A percentile compares a stretch with the other conserved stretches of the same genome.
Conservation (phyloP, 495 filamentous ascomycete species). For the Aspergillus nanangensis region DNA sequence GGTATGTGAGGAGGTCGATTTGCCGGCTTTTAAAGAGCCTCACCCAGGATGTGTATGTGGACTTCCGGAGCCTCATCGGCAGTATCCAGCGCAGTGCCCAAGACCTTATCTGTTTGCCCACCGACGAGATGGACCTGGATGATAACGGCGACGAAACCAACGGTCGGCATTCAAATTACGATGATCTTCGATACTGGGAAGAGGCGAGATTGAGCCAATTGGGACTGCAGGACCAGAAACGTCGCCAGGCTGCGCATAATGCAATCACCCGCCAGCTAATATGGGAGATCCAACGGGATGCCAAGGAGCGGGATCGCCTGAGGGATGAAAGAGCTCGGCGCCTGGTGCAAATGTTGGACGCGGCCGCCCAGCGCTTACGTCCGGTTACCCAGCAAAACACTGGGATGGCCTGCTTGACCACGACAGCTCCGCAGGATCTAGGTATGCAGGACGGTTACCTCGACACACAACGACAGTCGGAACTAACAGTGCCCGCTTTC, state of each 20-base stretch:
- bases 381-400: constrained; percentile 24
- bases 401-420: constrained; percentile 33
- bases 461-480: constrained; percentile 3
- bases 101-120: constrained; percentile 14
- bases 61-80: constrained; percentile 38
- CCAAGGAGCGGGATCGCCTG: constrained; percentile 25
- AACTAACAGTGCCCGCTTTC: constrained; percentile 9
- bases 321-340: constrained; percentile 21
- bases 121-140: constrained; percentile 25
- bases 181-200: constrained; percentile 28
- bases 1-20: constrained; percentile 37
- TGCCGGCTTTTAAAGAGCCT: constrained; percentile 42
- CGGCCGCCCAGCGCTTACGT: constrained; percentile 22
- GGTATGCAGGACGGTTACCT: constrained; percentile 22
- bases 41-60: constrained; percentile 39
- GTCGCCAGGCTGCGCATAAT: constrained; percentile 33
- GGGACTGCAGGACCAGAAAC: constrained; percentile 31
- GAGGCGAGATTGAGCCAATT: constrained; percentile 34
- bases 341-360: constrained; percentile 22
- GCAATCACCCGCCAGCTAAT: constrained; percentile 37
- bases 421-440: constrained; percentile 28
- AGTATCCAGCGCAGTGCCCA: constrained; percentile 29
- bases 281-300: constrained; percentile 40
- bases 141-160: constrained; percentile 8
- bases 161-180: constrained; percentile 11